Conservation (phyloP, 169 alveolate genomes). For the Cyclospora cayetanensis region DNA sequence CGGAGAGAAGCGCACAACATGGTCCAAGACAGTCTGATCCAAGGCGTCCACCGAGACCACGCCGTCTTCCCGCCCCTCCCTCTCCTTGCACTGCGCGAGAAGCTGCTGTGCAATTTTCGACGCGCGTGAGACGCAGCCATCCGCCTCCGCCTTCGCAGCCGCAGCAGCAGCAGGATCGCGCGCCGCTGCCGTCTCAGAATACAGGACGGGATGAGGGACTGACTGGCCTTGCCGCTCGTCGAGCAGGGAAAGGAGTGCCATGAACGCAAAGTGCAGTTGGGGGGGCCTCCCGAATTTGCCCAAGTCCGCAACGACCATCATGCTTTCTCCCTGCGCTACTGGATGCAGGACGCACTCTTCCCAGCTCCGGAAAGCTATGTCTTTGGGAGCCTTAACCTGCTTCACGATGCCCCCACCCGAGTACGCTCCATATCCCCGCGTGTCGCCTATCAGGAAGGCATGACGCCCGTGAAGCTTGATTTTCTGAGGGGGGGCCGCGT, state of each 20-base stretch:
- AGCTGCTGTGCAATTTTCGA: neutral
- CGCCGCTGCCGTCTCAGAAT: neutral
- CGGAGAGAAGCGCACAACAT: constrained; percentile 76
- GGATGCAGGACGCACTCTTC: constrained; percentile 85
- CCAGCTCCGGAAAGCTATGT: constrained; percentile 83
- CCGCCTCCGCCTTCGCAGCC: neutral
- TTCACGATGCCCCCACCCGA: constrained; percentile 90
- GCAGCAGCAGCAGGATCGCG: neutral
- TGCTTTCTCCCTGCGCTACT: constrained; percentile 81
- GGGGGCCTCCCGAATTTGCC: constrained; percentile 96
- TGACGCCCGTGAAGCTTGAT: constrained; percentile 89
- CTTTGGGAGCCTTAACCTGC: constrained; percentile 92
- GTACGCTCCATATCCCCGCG: constrained; percentile 82
- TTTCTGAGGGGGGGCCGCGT: constrained; percentile 89
- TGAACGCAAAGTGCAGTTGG: constrained; percentile 92
- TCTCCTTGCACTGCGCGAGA: neutral
- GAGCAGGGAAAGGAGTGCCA: constrained; percentile 73
- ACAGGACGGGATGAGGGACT: neutral
- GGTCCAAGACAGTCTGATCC: constrained; percentile 34
- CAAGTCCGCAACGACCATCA: constrained; percentile 91
- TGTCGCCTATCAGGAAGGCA: constrained; percentile 92
- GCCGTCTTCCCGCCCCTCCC: constrained; percentile 5
- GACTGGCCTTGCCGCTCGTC: neutral
- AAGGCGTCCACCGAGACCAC: constrained; percentile 29
- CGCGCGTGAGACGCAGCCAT: neutral